Percentiles rank a stretch among this genome's conserved stretches.
phyloP scores from a whole-genome alignment of 495 filamentous ascomycete species.

The Hyphodiscus hymeniophilus region DNA sequence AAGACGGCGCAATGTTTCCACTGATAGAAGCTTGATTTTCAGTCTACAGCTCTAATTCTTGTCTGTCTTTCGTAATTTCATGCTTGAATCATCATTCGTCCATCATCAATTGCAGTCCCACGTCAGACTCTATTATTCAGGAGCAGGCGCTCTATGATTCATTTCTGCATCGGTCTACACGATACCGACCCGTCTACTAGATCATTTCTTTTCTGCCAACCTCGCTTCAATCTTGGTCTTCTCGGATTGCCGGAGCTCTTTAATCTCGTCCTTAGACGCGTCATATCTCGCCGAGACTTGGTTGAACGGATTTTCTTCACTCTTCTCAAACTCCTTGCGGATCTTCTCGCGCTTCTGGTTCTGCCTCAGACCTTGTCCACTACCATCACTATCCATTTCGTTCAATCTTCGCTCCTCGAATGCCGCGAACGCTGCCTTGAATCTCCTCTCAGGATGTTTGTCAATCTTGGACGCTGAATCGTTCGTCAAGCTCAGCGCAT shows the following conservation, averaged over 20 bases:
- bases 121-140: neutral
- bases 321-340: constrained; percentile 84
- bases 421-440: constrained; percentile 78
- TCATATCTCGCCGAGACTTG: constrained; percentile 67
- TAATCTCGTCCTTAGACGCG: constrained; percentile 70
- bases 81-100: neutral
- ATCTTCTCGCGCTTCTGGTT: constrained; percentile 75
- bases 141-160: too few relatives aligned
- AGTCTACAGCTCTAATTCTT: neutral
- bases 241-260: constrained; percentile 56
- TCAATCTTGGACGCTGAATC: constrained; percentile 57
- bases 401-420: constrained; percentile 77
- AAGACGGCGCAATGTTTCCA: too few relatives aligned
- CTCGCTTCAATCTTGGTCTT: constrained; percentile 65
- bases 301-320: constrained; percentile 90
- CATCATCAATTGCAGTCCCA: too few relatives aligned
- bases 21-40: too few relatives aligned
- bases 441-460: constrained; percentile 75
- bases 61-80: neutral
- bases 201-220: constrained; percentile 30
- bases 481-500: constrained; percentile 62
- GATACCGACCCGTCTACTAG: neutral
- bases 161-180: constrained; percentile 9
- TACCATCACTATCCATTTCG: constrained; percentile 74
- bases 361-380: constrained; percentile 60